A percentile compares a stretch with the other conserved stretches of the same genome.
phyloP scores from a whole-genome alignment of 2,329 filamentous ascomycete species.

The Colletotrichum sp. region DNA sequence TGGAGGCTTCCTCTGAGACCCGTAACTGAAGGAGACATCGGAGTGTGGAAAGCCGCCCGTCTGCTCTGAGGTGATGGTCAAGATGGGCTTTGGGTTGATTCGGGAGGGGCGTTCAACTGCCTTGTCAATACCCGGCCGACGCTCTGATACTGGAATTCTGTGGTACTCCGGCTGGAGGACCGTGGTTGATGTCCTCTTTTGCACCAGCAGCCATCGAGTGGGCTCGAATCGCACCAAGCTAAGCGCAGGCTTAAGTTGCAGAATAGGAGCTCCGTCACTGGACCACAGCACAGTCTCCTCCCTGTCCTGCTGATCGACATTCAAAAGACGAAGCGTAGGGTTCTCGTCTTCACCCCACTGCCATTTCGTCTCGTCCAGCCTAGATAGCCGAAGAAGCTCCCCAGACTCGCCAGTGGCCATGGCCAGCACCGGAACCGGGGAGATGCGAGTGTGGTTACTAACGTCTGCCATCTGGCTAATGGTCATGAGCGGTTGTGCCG shows the following conservation, averaged over 20 bases:
- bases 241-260: slow-evolving; percentile 54
- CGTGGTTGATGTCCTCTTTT: slow-evolving; percentile 56
- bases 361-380: slow-evolving; percentile 54
- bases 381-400: slow-evolving; percentile 61
- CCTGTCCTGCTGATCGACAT: slow-evolving; percentile 42
- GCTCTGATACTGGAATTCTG: slow-evolving; percentile 34
- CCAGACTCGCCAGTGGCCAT: slow-evolving; percentile 61
- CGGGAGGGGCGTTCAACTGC: slow-evolving; percentile 45
- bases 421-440: slow-evolving; percentile 43
- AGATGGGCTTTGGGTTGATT: slow-evolving; percentile 60
- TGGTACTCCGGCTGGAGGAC: slow-evolving; percentile 58
- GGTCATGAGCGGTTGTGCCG: slow-evolving; percentile 48
- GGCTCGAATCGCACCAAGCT: slow-evolving; percentile 39
- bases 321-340: slow-evolving; percentile 51
- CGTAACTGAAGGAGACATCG: slow-evolving; percentile 70
- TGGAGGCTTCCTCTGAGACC: slow-evolving; percentile 48
- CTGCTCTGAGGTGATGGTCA: slow-evolving; percentile 54
- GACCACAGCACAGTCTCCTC: slow-evolving; percentile 60
- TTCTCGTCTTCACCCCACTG: slow-evolving; percentile 56
- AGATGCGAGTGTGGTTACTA: slow-evolving; percentile 29
- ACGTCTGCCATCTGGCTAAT: slow-evolving; percentile 59
- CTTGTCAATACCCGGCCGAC: slow-evolving; percentile 3
- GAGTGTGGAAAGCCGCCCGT: slow-evolving; percentile 62
- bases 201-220: slow-evolving; percentile 58
- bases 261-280: slow-evolving; percentile 54